These are phyloP conservation scores for Paracamarosporium sp. DNA, from an alignment of 2,329 filamentous ascomycete species.

Conservation along the genomic window DNA sequence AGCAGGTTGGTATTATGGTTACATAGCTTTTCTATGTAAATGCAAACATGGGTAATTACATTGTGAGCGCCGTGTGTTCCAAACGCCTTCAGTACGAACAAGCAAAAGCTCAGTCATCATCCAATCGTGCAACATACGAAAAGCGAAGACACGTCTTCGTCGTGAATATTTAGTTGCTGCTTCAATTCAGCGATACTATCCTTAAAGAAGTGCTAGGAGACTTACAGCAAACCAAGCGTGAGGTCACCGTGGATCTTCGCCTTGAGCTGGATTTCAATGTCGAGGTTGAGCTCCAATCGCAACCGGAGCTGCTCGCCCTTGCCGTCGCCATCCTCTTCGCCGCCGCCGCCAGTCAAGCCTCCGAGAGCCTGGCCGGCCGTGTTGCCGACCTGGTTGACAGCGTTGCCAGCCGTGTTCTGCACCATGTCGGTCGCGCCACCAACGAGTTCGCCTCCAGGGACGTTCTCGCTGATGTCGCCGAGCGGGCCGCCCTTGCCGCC, in stretches of 20 bases:
- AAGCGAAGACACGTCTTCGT: neutral
- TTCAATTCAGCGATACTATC: constrained; percentile 20
- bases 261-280: constrained; percentile 69
- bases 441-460: constrained; percentile 60
- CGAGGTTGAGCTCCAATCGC: constrained; percentile 66
- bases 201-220: constrained; percentile 11
- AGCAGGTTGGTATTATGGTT: neutral
- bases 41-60: constrained; percentile 27
- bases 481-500: constrained; percentile 57
- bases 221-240: constrained; percentile 62
- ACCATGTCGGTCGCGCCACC: constrained; percentile 63
- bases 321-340: constrained; percentile 33
- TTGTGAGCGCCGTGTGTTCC: constrained; percentile 22
- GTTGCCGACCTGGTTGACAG: constrained; percentile 54
- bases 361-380: constrained; percentile 53
- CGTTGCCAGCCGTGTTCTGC: constrained; percentile 61
- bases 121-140: constrained; percentile 17
- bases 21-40: constrained; percentile 25
- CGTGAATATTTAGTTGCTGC: constrained; percentile 35
- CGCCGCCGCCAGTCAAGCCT: constrained; percentile 55
- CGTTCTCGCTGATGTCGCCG: constrained; percentile 62
- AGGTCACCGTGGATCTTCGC: constrained; percentile 70
- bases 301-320: constrained; percentile 62
- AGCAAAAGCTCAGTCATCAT: constrained; percentile 22
- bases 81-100: constrained; percentile 31